These are phyloP conservation scores for Linum lewisii DNA, from an alignment of 345 rosid genomes.

Conservation along the genomic window DNA sequence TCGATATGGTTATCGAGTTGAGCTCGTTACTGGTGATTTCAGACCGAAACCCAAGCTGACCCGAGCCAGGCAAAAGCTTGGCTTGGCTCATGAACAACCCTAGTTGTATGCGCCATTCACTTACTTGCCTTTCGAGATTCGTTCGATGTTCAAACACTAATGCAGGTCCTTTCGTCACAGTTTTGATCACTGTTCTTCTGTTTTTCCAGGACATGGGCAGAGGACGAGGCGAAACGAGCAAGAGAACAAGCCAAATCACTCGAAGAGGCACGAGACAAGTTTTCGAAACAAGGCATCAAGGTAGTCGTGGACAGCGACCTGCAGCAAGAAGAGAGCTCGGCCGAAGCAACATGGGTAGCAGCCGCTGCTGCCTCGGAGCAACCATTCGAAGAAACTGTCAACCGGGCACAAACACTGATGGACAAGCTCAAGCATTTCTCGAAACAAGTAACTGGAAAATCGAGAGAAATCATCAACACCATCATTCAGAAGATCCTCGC, in stretches of 20 bases:
- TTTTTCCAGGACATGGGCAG: conserved; percentile 76
- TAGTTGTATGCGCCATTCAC: too few relatives aligned
- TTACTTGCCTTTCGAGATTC: too few relatives aligned
- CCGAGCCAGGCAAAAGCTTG: too few relatives aligned
- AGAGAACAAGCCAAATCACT: conserved; percentile 68
- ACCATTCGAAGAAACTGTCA: conserved; percentile 46
- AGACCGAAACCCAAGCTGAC: too few relatives aligned
- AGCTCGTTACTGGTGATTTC: too few relatives aligned
- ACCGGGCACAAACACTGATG: conserved; percentile 41
- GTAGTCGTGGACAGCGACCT: conserved; percentile 75
- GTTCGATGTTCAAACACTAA: too few relatives aligned
- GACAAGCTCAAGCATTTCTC: conserved; percentile 57
- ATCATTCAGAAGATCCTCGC: conserved; percentile 37
- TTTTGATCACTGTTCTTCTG: neutral
- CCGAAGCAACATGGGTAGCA: conserved; percentile 48
- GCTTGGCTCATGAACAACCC: too few relatives aligned
- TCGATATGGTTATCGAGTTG: too few relatives aligned
- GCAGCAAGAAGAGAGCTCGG: conserved; percentile 53
- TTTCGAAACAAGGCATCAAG: conserved; percentile 80
- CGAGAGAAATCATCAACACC: conserved; percentile 38
- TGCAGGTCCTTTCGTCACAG: too few relatives aligned
- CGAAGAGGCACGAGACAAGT: conserved; percentile 78
- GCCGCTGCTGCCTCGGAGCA: conserved; percentile 23
- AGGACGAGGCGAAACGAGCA: conserved; percentile 85
- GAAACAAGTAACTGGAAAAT: conserved; percentile 34